phyloP scores from a whole-genome alignment of 495 filamentous ascomycete species.

The Darksidea phi region DNA sequence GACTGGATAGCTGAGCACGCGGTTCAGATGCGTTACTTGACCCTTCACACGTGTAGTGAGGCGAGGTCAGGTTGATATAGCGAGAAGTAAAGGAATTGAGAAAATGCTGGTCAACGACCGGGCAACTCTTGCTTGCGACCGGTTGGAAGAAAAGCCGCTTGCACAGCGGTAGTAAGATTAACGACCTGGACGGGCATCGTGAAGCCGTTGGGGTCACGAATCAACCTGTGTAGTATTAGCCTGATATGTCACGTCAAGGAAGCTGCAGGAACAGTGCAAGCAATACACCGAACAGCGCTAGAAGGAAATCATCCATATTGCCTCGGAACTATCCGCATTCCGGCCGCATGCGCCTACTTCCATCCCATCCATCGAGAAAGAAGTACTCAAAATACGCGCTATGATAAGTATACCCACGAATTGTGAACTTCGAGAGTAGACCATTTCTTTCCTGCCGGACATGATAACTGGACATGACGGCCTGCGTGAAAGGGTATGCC shows the following conservation, averaged over 20 bases:
- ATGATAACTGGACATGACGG: too few relatives aligned
- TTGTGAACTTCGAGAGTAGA: not conserved
- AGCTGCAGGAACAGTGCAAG: slow-evolving; percentile 27
- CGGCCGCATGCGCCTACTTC: slow-evolving; percentile 2
- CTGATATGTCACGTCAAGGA: slow-evolving; percentile 22
- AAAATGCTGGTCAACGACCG: too few relatives aligned
- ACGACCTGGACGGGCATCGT: not conserved
- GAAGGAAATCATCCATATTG: slow-evolving; percentile 29
- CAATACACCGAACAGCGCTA: slow-evolving; percentile 4
- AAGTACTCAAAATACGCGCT: not conserved
- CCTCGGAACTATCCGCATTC: not conserved
- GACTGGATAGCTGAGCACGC: too few relatives aligned
- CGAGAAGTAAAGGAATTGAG: too few relatives aligned
- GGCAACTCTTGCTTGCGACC: too few relatives aligned
- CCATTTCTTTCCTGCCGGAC: too few relatives aligned
- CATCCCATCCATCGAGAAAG: slow-evolving; percentile 8
- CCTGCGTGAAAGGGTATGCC: too few relatives aligned
- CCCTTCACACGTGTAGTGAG: too few relatives aligned
- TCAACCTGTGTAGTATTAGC: slow-evolving; percentile 15
- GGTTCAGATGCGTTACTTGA: too few relatives aligned
- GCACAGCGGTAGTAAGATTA: not conserved
- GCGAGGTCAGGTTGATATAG: too few relatives aligned
- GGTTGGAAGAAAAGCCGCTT: too few relatives aligned
- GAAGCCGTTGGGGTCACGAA: slow-evolving; percentile 9
- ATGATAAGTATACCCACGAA: too few relatives aligned